Evolutionary conservation across 371 early-diverging fungal genomes (phyloP), one percentile per base, ranked within the genome.

Genomic region (Mucor irregularis): DNA sequence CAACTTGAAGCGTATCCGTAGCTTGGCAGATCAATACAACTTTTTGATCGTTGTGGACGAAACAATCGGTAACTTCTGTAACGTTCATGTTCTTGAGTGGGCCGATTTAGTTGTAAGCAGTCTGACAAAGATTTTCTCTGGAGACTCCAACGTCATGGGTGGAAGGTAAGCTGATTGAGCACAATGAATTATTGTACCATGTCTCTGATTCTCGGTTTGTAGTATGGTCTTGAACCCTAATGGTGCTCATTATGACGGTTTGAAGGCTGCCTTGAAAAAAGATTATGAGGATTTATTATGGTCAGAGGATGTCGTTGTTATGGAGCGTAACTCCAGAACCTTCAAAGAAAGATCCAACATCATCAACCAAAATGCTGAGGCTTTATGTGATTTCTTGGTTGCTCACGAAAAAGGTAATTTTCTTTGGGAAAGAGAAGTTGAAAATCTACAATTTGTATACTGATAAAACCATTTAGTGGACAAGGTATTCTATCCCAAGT

Each of bases 131-230:
- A 76, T 94, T 40, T 96, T 97, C 62, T 89, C 89, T 53, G 98
- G 98, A 22, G 95, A 94, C 70, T 85, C 91, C 59, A 95, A 98
- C 69, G 97, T 96, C n/a, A 96, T 96, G 97, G 97, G 92, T 52
- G 98, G 98, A 56, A 87, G 92, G 88, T 87, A 58, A 61, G n/a
- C n/a, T n/a, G n/a, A n/a, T n/a, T n/a, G n/a, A n/a, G n/a, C n/a
- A n/a, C n/a, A n/a, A n/a, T n/a, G n/a, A n/a, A n/a, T n/a, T n/a
- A n/a, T n/a, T n/a, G n/a, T n/a, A n/a, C n/a, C n/a, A n/a, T n/a
- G 10, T 46, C 30, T 29, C 16, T 9, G 17, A 39, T n/a, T n/a
- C n/a, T n/a, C n/a, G n/a, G n/a, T 25, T 55, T 35, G n/a, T 24
- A 94, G 95, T 64, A 69, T 90, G 70, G 85, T 93, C 1, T 60